These are phyloP conservation scores for Mycogone perniciosa DNA, from an alignment of 2,329 filamentous ascomycete species.

Conservation along the genomic window DNA sequence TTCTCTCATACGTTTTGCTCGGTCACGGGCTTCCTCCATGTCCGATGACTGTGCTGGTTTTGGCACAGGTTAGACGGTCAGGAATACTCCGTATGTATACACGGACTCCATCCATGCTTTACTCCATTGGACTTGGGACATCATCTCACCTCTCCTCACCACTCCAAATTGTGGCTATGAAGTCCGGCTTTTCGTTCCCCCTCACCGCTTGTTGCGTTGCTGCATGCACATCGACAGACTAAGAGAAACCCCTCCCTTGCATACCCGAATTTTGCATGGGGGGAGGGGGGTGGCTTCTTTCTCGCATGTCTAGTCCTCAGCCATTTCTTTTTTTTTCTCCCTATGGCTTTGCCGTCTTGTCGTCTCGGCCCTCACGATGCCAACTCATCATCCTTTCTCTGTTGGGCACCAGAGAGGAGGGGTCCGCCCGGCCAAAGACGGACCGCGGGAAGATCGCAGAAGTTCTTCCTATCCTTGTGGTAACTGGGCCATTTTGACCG, in stretches of 20 bases:
- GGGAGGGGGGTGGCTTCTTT: not conserved
- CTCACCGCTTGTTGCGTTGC: slow-evolving; percentile 15
- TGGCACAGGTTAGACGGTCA: no score
- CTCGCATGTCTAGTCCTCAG: not conserved
- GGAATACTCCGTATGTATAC: no score
- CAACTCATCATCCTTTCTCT: not conserved
- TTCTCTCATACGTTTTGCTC: no score
- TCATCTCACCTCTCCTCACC: not conserved
- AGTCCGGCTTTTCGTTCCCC: slow-evolving; percentile 5
- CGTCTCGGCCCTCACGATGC: slow-evolving; percentile 7
- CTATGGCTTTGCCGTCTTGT: slow-evolving; percentile 7
- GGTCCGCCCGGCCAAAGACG: slow-evolving; percentile 7
- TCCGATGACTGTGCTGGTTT: no score
- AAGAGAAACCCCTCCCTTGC: slow-evolving; percentile 15
- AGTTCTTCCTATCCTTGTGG: slow-evolving; percentile 4
- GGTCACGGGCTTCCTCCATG: no score
- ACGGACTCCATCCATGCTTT: no score
- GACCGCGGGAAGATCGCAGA: slow-evolving; percentile 10
- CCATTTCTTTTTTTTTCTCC: slow-evolving; percentile 2
- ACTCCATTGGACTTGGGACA: not conserved
- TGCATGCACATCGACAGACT: slow-evolving; percentile 10
- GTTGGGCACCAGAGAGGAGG: not conserved
- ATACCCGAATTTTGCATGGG: slow-evolving; percentile 14
- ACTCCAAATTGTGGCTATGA: slow-evolving; percentile 1
- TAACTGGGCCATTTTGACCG: not conserved